phyloP scores from a whole-genome alignment of 192 early-diverging fungal genomes.

The Coemansia sp. region DNA sequence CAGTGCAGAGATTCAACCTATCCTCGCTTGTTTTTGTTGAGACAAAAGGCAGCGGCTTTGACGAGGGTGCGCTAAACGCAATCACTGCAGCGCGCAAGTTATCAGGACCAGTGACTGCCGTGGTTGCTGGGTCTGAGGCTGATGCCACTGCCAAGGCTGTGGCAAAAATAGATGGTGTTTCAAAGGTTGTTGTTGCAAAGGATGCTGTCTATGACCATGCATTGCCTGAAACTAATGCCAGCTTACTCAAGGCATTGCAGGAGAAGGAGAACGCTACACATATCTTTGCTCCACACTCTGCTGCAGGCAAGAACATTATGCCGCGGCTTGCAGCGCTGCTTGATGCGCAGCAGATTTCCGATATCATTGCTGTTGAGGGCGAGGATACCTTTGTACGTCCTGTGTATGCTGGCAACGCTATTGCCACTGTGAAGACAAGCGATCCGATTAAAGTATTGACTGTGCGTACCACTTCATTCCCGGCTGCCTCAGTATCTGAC shows the following conservation, averaged over 20 bases:
- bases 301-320: constrained; percentile 92
- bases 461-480: constrained; percentile 89
- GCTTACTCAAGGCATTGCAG: constrained; percentile 65
- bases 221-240: constrained; percentile 79
- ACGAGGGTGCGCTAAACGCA: constrained; percentile 78
- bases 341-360: constrained; percentile 89
- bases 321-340: constrained; percentile 91
- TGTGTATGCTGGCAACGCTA: constrained; percentile 97
- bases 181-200: constrained; percentile 86
- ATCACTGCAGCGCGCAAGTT: constrained; percentile 82
- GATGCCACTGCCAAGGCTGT: constrained; percentile 62
- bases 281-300: constrained; percentile 82
- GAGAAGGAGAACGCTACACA: constrained; percentile 80
- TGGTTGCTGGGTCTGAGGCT: constrained; percentile 79
- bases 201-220: constrained; percentile 73
- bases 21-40: constrained; percentile 89
- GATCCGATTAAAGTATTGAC: constrained; percentile 88
- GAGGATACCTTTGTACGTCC: constrained; percentile 92
- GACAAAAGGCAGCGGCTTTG: constrained; percentile 73
- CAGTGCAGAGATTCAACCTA: constrained; percentile 22
- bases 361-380: constrained; percentile 75
- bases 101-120: constrained; percentile 79
- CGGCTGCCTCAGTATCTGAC: constrained; percentile 57
- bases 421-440: constrained; percentile 90
- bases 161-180: constrained; percentile 66